These are phyloP conservation scores for Talaromyces trachyspermus DNA, from an alignment of 495 filamentous ascomycete genomes.

Conservation along the genomic window DNA sequence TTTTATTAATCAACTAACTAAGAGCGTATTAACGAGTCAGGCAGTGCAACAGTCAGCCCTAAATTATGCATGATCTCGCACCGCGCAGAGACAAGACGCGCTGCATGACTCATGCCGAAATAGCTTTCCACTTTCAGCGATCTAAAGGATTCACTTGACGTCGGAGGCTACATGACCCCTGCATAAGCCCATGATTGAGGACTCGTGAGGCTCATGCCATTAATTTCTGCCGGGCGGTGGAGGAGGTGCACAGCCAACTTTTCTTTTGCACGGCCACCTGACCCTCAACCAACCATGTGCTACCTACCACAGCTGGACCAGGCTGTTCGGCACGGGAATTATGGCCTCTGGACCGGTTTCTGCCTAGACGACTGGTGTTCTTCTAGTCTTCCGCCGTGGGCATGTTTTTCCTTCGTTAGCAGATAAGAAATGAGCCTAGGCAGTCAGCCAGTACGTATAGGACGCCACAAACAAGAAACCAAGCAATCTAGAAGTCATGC, in stretches of 20 bases:
- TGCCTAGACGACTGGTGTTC: not conserved
- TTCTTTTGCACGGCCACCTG: not conserved
- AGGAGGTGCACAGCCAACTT: not conserved
- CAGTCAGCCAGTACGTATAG: too few relatives aligned
- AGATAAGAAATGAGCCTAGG: too few relatives aligned
- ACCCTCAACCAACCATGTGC: not conserved
- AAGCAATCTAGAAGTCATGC: too few relatives aligned
- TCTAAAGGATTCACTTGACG: too few relatives aligned
- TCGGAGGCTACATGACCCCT: not conserved
- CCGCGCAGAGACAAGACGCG: too few relatives aligned
- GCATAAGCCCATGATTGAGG: not conserved
- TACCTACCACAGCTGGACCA: not conserved
- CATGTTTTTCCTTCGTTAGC: not conserved
- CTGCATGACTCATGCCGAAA: too few relatives aligned
- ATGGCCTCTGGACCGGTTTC: not conserved
- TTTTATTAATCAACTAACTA: too few relatives aligned
- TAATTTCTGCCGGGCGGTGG: not conserved
- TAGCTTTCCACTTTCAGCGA: too few relatives aligned
- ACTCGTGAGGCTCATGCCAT: slow-evolving; percentile 1
- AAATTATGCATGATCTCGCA: too few relatives aligned
- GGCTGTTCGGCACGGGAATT: not conserved
- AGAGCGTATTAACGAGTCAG: too few relatives aligned
- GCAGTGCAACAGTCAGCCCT: too few relatives aligned
- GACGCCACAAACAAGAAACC: too few relatives aligned
- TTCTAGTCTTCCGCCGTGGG: not conserved